phyloP scores from a whole-genome alignment of 2,329 filamentous ascomycete species.

The Trichoderma hamatum region DNA sequence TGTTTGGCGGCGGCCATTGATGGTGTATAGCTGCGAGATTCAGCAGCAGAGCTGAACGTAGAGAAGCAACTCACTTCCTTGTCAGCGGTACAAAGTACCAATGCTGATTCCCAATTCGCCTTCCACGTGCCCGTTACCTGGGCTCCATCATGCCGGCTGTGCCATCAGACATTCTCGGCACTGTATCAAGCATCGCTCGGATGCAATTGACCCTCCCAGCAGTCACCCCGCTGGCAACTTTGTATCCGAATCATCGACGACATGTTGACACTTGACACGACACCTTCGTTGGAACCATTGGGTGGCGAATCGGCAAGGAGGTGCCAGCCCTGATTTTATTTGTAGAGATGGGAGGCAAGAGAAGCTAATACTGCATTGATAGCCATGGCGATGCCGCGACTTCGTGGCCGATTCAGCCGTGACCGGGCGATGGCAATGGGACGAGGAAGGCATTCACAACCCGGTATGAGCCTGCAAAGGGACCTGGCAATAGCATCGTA shows the following conservation, averaged over 20 bases:
- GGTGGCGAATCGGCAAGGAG: constrained; percentile 20
- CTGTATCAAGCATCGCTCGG: neutral
- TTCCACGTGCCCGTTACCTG: neutral
- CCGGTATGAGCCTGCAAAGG: neutral
- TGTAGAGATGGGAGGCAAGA: neutral
- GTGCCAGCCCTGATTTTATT: constrained; percentile 40
- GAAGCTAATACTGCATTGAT: neutral
- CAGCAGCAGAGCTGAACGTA: neutral
- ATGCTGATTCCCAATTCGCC: neutral
- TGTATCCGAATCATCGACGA: neutral
- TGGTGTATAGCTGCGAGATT: neutral
- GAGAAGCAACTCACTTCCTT: neutral
- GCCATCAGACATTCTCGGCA: neutral
- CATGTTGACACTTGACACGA: neutral
- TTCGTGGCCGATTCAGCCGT: constrained; percentile 3
- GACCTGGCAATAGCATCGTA: neutral
- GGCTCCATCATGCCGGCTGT: neutral
- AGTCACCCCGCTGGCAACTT: neutral
- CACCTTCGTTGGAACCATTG: neutral
- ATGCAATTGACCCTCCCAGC: neutral
- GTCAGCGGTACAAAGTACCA: neutral
- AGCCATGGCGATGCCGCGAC: neutral
- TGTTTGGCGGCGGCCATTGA: neutral
- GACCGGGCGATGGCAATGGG: neutral
- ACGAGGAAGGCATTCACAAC: neutral